Evolutionary conservation across 116 monocot species (phyloP), one percentile per base, ranked within the genome.

Genomic region (Iris pallida): DNA sequence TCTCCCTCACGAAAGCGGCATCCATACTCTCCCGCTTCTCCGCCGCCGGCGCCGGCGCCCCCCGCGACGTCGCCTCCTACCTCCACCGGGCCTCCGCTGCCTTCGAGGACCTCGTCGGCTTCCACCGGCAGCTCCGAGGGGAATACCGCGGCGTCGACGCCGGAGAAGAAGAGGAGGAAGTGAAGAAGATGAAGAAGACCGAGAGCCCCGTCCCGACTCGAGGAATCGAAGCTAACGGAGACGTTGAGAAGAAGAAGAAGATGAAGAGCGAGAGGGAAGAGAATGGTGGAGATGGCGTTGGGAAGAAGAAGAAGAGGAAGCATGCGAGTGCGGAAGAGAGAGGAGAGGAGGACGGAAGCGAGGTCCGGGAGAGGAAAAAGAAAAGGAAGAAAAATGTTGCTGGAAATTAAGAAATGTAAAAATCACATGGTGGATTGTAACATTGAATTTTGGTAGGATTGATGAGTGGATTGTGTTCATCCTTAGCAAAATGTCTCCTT

Each of bases 1-100:
- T 78, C 20, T 60, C 66, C 6, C 44, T 78, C 16, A 61, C 72
- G 13, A 71, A 67, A 71, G 72, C 78, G 46, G 41, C 67, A 17
- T 9, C 41, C 6, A 9, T 61, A 5, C 14, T 72, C 12, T 53
- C 66, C 67, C 66, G 60, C 71, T 78, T 78, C 54, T 66, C 72
- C 3, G 44, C 63, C 67, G 59, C 61, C 44, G 66, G 45, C 13
- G 61, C 49, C 20, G 72, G 71, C 18, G 72, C 72, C 13, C 66
- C 54, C 14, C 57, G 56, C 20, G 78, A 72, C 5, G 46, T 78
- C 53, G 45, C 71, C 0, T 67, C 71, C 11, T 72, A 78, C 60
- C n/a, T 78, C 54, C 66, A 40, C 15, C 66, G 61, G 7, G 16
- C 72, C 30, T 15, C 46, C 40, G 11, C 14, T 5, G 78, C 72